Evolutionary conservation across 192 early-diverging fungal genomes (phyloP).

Genomic region (Lobosporangium transversale): DNA sequence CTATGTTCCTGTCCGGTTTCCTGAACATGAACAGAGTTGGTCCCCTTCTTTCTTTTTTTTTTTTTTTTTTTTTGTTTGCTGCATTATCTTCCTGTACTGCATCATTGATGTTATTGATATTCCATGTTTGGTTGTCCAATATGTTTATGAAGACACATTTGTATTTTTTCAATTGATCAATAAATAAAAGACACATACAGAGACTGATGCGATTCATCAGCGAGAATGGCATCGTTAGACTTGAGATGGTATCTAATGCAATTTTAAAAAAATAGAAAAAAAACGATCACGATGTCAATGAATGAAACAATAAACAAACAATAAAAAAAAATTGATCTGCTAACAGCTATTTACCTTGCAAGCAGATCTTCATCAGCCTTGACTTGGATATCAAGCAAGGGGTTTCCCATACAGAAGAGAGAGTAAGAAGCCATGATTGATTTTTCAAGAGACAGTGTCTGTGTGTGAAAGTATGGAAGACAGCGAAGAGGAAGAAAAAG

Average conservation of each 20-base stretch:
- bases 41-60: too few species aligned
- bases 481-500: neutral
- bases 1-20: too few species aligned
- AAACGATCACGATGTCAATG: neutral
- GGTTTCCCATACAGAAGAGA: constrained; percentile 96
- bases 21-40: too few species aligned
- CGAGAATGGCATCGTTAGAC: constrained; percentile 96
- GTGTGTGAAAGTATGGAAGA: neutral
- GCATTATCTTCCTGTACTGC: too few species aligned
- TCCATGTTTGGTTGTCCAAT: too few species aligned
- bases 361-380: constrained; percentile 78
- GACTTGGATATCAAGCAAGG: constrained; percentile 96
- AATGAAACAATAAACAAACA: neutral
- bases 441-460: neutral
- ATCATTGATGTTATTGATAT: too few species aligned
- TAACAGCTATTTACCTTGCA: constrained; percentile 68
- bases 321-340: neutral
- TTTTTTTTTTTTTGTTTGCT: too few species aligned
- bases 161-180: too few species aligned
- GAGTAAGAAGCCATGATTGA: constrained; percentile 11
- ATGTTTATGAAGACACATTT: too few species aligned
- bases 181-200: too few species aligned
- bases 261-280: neutral
- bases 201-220: constrained; percentile 86
- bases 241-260: constrained; percentile 74